Conservation (phyloP, 345 rosid genomes). For the Syzygium grande region DNA sequence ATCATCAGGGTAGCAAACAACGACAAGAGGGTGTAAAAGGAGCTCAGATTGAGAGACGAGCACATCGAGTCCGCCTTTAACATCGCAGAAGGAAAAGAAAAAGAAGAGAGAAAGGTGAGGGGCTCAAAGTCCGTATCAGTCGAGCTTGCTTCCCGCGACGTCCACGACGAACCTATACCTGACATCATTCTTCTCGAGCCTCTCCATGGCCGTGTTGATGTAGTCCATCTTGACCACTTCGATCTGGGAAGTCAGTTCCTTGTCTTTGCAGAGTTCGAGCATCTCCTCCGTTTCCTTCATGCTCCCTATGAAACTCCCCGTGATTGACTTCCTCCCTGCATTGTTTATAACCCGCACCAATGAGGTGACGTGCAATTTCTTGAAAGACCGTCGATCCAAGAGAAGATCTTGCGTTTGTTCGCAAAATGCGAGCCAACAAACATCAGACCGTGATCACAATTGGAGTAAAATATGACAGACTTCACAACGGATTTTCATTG, state of each 20-base stretch:
- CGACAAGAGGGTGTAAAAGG: neutral
- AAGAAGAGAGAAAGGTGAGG: neutral
- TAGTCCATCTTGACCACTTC: conserved; percentile 87
- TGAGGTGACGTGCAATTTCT: neutral
- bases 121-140: neutral
- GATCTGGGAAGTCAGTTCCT: conserved; percentile 53
- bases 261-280: conserved; percentile 69
- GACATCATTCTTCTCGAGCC: conserved; percentile 93
- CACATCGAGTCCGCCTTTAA: neutral
- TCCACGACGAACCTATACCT: conserved; percentile 87
- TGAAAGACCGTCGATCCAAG: neutral
- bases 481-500: neutral
- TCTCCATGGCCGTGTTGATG: conserved; percentile 67
- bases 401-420: neutral
- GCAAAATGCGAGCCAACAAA: neutral
- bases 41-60: neutral
- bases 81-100: neutral
- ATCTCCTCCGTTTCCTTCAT: conserved; percentile 76
- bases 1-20: neutral
- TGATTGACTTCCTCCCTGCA: conserved; percentile 65
- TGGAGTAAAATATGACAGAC: neutral
- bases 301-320: conserved; percentile 85
- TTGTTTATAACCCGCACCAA: neutral
- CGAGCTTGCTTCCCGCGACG: conserved; percentile 79
- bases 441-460: neutral